Conservation (phyloP, 768 basidiomycete species). For the Lactarius pseudohatsudake region DNA sequence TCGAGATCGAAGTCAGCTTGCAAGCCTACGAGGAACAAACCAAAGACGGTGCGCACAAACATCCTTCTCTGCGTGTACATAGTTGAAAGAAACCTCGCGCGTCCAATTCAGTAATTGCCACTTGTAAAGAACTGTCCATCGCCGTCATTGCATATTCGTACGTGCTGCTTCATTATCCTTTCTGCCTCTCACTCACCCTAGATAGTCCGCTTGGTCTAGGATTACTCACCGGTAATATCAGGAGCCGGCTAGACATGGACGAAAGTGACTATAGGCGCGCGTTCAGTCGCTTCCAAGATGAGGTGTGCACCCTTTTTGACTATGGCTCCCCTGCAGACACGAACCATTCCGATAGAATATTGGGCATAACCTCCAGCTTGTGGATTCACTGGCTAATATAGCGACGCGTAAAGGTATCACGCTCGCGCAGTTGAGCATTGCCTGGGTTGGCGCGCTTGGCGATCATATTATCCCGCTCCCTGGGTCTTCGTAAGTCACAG, state of each 20-base stretch:
- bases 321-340: constrained; percentile 17
- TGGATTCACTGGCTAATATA: constrained; percentile 41
- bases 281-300: constrained; percentile 41
- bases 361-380: constrained; percentile 43
- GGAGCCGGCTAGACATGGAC: constrained; percentile 36
- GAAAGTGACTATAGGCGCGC: constrained; percentile 39
- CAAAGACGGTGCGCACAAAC: constrained; percentile 39
- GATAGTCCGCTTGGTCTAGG: constrained; percentile 54
- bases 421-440: constrained; percentile 41
- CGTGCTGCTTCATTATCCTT: not conserved
- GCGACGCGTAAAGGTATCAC: constrained; percentile 45
- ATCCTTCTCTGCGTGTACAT: not conserved
- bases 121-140: constrained; percentile 53
- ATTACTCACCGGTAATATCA: constrained; percentile 52
- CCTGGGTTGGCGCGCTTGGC: constrained; percentile 41
- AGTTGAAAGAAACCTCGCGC: not conserved
- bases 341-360: constrained; percentile 36
- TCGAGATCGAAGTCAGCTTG: constrained; percentile 68
- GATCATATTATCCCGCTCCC: constrained; percentile 47
- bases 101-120: constrained; percentile 43
- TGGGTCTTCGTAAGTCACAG: constrained; percentile 42
- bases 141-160: constrained; percentile 60
- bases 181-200: not conserved
- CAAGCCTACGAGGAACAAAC: constrained; percentile 58
- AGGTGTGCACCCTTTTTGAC: constrained; percentile 28